Percentiles rank a stretch among this genome's conserved stretches.
phyloP scores from a whole-genome alignment of 805 yeast species.

The Barnettozyma wickerhamii region DNA sequence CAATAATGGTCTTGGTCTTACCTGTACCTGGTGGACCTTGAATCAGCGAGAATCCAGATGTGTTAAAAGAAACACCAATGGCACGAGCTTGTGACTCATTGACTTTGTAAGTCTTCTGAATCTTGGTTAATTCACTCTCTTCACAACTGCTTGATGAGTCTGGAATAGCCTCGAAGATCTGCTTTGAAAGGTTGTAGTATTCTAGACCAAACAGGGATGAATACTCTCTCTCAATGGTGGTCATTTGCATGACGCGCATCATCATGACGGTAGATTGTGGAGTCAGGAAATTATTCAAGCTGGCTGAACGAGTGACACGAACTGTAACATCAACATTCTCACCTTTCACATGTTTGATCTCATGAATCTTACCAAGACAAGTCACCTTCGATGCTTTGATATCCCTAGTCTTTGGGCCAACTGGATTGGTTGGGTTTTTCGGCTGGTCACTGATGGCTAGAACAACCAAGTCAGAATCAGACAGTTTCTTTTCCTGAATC shows the following conservation, averaged over 20 bases:
- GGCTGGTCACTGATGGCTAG: constrained; percentile 38
- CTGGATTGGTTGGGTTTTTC: background rate
- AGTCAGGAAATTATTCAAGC: constrained; percentile 47
- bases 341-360: constrained; percentile 58
- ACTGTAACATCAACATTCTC: constrained; percentile 74
- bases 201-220: constrained; percentile 77
- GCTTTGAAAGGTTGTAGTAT: constrained; percentile 71
- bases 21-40: constrained; percentile 99
- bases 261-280: constrained; percentile 64
- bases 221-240: constrained; percentile 90
- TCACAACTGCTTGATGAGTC: constrained; percentile 34
- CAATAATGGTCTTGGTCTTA: constrained; percentile 93
- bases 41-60: constrained; percentile 79
- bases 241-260: constrained; percentile 78
- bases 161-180: constrained; percentile 66
- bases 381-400: constrained; percentile 35
- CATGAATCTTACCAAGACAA: constrained; percentile 78
- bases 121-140: constrained; percentile 32
- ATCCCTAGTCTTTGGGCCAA: constrained; percentile 27
- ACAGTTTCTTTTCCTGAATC: constrained; percentile 47
- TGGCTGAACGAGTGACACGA: constrained; percentile 48
- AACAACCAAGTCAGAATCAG: constrained; percentile 75
- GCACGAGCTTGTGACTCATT: constrained; percentile 92
- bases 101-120: constrained; percentile 51
- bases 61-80: constrained; percentile 62